These are phyloP conservation scores for Ophiostoma australiae DNA, from an alignment of 2,329 filamentous ascomycete genomes.

Conservation along the genomic window DNA sequence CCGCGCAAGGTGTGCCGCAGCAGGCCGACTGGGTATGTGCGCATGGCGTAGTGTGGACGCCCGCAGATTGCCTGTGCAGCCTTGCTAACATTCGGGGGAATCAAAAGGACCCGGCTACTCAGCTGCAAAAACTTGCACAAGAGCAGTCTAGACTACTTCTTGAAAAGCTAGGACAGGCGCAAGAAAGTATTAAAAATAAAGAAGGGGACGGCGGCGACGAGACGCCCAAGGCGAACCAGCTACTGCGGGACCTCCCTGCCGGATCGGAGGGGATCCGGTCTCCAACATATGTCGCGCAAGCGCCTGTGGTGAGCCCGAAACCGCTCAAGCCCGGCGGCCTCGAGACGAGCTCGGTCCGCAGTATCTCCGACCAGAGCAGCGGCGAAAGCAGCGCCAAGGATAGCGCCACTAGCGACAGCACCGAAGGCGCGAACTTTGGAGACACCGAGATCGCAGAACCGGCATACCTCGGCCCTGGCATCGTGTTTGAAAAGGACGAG, in stretches of 20 bases:
- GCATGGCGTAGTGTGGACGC: slow-evolving; percentile 47
- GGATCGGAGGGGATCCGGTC: slow-evolving; percentile 43
- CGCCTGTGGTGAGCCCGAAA: slow-evolving; percentile 37
- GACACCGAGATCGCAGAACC: slow-evolving; percentile 38
- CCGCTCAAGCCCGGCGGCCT: slow-evolving; percentile 33
- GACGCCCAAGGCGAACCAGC: slow-evolving; percentile 49
- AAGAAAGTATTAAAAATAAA: slow-evolving; percentile 23
- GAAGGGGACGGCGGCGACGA: neutral
- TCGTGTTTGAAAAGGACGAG: slow-evolving; percentile 50
- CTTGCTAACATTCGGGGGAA: slow-evolving; percentile 49
- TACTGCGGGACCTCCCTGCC: neutral
- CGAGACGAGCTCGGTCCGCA: slow-evolving; percentile 31
- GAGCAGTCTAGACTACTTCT: slow-evolving; percentile 61
- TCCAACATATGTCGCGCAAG: slow-evolving; percentile 43
- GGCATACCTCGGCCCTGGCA: slow-evolving; percentile 47
- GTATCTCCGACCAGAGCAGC: slow-evolving; percentile 24
- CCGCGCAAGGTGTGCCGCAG: slow-evolving; percentile 75
- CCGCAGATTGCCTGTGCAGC: slow-evolving; percentile 51
- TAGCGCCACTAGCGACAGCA: slow-evolving; percentile 12
- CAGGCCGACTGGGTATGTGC: slow-evolving; percentile 94
- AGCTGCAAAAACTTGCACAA: slow-evolving; percentile 64
- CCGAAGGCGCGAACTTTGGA: slow-evolving; percentile 5
- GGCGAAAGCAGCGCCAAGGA: slow-evolving; percentile 26
- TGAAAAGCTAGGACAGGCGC: slow-evolving; percentile 44
- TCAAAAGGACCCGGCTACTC: slow-evolving; percentile 61